phyloP scores from a whole-genome alignment of 2,329 filamentous ascomycete species.

The Ophiocordyceps australis region DNA sequence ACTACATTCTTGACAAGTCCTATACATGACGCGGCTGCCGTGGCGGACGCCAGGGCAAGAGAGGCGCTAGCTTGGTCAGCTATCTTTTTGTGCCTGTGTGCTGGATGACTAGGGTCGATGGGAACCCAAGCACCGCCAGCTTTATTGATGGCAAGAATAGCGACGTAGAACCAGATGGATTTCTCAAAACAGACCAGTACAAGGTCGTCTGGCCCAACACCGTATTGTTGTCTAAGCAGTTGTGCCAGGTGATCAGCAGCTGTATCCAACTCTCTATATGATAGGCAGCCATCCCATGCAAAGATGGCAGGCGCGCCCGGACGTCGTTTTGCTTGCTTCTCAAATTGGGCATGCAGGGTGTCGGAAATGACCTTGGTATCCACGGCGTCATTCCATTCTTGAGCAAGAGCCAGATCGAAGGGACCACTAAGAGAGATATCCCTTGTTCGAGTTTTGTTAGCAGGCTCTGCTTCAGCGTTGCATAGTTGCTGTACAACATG shows the following conservation, averaged over 20 bases:
- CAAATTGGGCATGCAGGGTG: conserved; percentile 3
- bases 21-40: neutral
- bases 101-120: conserved; percentile 6
- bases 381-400: conserved; percentile 4
- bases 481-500: neutral
- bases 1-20: neutral
- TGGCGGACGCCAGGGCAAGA: conserved; percentile 1
- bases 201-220: conserved; percentile 3
- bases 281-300: conserved; percentile 8
- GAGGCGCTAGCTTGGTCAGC: conserved; percentile 1
- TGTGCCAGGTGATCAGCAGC: conserved; percentile 2
- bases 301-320: conserved; percentile 8
- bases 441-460: too few relatives aligned
- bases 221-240: conserved; percentile 1
- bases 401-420: neutral
- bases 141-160: conserved; percentile 7
- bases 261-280: conserved; percentile 4
- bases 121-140: conserved; percentile 8
- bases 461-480: neutral
- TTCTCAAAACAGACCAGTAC: conserved; percentile 10
- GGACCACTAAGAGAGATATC: neutral
- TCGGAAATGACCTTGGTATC: conserved; percentile 3
- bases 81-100: conserved; percentile 3
- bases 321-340: neutral
- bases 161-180: conserved; percentile 7